phyloP scores from a whole-genome alignment of 352 stramenopile genomes.

The Plasmopara halstedii region DNA sequence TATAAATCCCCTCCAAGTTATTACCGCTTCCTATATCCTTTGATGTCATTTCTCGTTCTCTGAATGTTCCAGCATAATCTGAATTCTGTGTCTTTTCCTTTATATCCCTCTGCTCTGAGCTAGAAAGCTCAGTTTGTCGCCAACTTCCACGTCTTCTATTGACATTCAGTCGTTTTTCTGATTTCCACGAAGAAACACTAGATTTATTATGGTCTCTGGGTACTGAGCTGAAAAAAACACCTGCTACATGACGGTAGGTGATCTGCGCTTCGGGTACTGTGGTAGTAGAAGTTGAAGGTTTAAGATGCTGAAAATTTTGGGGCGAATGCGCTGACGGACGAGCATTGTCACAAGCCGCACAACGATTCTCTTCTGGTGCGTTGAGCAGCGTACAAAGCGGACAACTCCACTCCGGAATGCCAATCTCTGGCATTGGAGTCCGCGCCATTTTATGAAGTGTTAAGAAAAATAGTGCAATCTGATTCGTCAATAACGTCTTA shows the following conservation, averaged over 20 bases:
- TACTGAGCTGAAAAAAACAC: slow-evolving; percentile 40
- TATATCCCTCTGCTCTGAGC: slow-evolving; percentile 3
- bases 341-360: slow-evolving; percentile 43
- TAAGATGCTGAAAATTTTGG: slow-evolving; percentile 1
- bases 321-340: slow-evolving; percentile 10
- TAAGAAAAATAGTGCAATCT: slow-evolving; percentile 5
- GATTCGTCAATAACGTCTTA: slow-evolving; percentile 3
- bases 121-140: neutral
- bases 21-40: no score
- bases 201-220: neutral
- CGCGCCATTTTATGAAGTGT: slow-evolving; percentile 27
- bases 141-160: slow-evolving; percentile 20
- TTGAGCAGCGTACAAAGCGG: slow-evolving; percentile 65
- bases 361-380: slow-evolving; percentile 31
- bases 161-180: slow-evolving; percentile 27
- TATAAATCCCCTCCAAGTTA: no score
- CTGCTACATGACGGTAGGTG: slow-evolving; percentile 11
- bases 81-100: neutral
- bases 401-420: slow-evolving; percentile 47
- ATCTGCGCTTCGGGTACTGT: slow-evolving; percentile 6
- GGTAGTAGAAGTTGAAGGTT: neutral
- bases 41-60: no score
- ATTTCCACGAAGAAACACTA: slow-evolving; percentile 14
- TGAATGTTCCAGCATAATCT: slow-evolving; percentile 5
- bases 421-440: slow-evolving; percentile 2